Evolutionary conservation across 192 early-diverging fungal genomes (phyloP).

Genomic region (Backusella tarrabulga): DNA sequence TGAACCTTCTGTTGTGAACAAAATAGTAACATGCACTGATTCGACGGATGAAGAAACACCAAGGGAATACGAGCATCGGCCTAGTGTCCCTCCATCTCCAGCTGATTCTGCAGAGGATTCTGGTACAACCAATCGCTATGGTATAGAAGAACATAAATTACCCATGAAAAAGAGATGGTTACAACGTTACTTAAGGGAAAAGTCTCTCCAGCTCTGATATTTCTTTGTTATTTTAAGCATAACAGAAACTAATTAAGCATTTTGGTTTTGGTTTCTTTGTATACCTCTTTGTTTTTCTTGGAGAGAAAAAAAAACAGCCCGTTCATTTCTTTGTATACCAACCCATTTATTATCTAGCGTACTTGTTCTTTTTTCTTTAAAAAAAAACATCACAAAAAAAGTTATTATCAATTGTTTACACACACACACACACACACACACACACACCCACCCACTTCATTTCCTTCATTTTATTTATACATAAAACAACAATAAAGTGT

Average conservation of each 20-base stretch:
- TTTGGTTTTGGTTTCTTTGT: too few relatives aligned
- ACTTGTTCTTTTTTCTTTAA: too few relatives aligned
- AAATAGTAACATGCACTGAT: neutral
- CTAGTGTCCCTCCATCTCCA: neutral
- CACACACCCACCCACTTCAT: too few relatives aligned
- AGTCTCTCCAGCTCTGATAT: neutral
- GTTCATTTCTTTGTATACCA: too few relatives aligned
- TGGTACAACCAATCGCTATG: neutral
- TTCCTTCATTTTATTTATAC: neutral
- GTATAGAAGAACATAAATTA: neutral
- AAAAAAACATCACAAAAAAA: too few relatives aligned
- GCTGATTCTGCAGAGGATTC: neutral
- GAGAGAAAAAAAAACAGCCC: too few relatives aligned
- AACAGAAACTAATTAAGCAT: too few relatives aligned
- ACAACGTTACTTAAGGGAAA: neutral
- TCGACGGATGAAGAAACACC: neutral
- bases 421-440: too few relatives aligned
- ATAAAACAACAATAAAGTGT: neutral
- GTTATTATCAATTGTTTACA: too few relatives aligned
- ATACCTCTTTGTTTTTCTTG: too few relatives aligned
- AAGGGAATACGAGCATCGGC: neutral
- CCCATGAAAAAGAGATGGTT: conserved; percentile 12
- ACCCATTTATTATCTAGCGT: too few relatives aligned
- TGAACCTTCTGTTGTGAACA: neutral
- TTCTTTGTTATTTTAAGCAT: too few relatives aligned